phyloP scores from a whole-genome alignment of 2,329 filamentous ascomycete species.

The Epichloe baconii region DNA sequence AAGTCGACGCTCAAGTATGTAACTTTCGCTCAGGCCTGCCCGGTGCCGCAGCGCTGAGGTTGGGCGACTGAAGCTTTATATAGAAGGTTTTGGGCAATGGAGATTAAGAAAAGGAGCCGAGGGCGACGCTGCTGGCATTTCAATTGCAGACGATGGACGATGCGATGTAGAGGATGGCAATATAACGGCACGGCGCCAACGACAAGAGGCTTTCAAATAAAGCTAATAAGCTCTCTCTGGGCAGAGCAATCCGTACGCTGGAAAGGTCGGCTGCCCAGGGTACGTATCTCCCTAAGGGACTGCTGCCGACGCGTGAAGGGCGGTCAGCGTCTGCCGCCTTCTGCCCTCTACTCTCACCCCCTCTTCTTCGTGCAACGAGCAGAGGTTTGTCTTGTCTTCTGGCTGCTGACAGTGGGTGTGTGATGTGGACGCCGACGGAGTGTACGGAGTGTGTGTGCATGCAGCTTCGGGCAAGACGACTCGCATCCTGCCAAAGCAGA shows the following conservation, averaged over 20 bases:
- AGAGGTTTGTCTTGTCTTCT: too few relatives aligned
- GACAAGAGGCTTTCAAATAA: neutral
- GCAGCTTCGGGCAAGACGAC: too few relatives aligned
- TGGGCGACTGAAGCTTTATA: neutral
- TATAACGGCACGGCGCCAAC: neutral
- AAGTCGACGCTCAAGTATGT: too few relatives aligned
- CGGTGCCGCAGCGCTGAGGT: neutral
- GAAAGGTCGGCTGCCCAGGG: neutral
- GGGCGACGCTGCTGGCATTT: neutral
- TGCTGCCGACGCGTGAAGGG: neutral
- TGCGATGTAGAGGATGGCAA: neutral
- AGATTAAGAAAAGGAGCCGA: neutral
- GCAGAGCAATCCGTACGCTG: neutral
- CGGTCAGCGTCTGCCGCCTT: neutral
- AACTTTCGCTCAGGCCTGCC: too few relatives aligned
- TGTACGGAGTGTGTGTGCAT: too few relatives aligned
- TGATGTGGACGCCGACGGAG: too few relatives aligned
- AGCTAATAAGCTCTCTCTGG: neutral
- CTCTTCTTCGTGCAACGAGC: too few relatives aligned
- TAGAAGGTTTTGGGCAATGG: neutral
- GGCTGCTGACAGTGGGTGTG: too few relatives aligned
- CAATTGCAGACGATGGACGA: constrained; percentile 1
- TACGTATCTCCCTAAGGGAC: neutral
- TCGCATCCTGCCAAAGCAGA: too few relatives aligned
- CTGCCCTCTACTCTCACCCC: too few relatives aligned